phyloP scores from a whole-genome alignment of 148 eudicot species.

The Pharnaceum exiguum region DNA sequence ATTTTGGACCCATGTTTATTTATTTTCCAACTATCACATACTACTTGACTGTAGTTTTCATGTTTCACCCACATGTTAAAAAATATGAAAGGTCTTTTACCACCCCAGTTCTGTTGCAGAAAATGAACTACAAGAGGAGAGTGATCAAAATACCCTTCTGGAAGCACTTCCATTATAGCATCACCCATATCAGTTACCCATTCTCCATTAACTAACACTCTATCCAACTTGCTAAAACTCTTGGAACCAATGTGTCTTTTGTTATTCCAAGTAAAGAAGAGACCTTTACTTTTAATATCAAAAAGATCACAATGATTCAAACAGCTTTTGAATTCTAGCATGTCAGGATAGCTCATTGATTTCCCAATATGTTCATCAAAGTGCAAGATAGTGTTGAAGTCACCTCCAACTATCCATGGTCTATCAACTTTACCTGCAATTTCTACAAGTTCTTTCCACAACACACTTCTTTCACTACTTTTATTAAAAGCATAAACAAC shows the following conservation, averaged over 20 bases:
- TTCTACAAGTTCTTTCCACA: too few species aligned
- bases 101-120: too few species aligned
- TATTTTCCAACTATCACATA: too few species aligned
- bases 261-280: neutral
- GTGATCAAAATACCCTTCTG: neutral
- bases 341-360: too few species aligned
- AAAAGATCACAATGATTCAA: neutral
- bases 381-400: too few species aligned
- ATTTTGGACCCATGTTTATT: too few species aligned
- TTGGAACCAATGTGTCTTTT: neutral
- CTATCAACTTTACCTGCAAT: too few species aligned
- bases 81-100: neutral
- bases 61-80: neutral
- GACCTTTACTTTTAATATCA: neutral
- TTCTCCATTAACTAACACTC: neutral
- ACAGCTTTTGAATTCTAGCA: neutral
- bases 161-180: neutral
- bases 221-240: neutral
- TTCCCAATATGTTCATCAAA: too few species aligned
- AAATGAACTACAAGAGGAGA: neutral
- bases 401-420: too few species aligned
- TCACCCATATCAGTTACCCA: neutral
- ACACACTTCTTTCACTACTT: neutral
- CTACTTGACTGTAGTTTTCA: too few species aligned
- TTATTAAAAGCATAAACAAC: neutral